These are phyloP conservation scores for Zostera marina DNA, from an alignment of 116 monocot genomes.

Conservation along the genomic window DNA sequence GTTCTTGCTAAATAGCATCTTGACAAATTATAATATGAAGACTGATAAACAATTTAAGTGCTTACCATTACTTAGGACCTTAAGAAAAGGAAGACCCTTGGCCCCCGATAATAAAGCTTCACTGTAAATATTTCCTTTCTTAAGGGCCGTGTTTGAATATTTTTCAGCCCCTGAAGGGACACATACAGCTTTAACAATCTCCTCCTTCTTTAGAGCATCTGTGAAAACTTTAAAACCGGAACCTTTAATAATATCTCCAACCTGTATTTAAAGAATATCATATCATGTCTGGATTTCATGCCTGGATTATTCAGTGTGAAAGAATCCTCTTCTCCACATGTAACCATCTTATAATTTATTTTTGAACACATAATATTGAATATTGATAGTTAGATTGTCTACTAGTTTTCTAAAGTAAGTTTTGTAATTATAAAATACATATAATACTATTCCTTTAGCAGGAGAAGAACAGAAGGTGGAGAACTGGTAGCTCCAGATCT, in stretches of 20 bases:
- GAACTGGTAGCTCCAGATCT: no score
- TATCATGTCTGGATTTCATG: no score
- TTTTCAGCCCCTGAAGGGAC: constrained; percentile 64
- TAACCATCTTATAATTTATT: no score
- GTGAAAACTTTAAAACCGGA: constrained; percentile 77
- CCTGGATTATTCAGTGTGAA: no score
- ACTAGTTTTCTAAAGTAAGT: no score
- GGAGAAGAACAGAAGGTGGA: no score
- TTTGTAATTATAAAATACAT: no score
- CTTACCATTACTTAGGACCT: constrained; percentile 78
- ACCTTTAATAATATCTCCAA: constrained; percentile 39
- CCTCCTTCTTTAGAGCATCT: constrained; percentile 58
- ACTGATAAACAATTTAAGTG: not conserved
- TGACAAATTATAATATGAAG: not conserved
- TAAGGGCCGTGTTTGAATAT: constrained; percentile 89
- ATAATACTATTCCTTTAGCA: no score
- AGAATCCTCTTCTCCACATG: no score
- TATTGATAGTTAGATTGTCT: no score
- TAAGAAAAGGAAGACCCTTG: constrained; percentile 94
- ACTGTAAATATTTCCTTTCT: constrained; percentile 75
- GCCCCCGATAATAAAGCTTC: constrained; percentile 93
- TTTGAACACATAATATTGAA: no score
- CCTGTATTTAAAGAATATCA: constrained; percentile 33
- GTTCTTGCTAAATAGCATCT: no score
- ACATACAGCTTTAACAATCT: constrained; percentile 71